Base-by-base conservation (phyloP, 345 rosid species). In the Ailanthus altissimus region DNA sequence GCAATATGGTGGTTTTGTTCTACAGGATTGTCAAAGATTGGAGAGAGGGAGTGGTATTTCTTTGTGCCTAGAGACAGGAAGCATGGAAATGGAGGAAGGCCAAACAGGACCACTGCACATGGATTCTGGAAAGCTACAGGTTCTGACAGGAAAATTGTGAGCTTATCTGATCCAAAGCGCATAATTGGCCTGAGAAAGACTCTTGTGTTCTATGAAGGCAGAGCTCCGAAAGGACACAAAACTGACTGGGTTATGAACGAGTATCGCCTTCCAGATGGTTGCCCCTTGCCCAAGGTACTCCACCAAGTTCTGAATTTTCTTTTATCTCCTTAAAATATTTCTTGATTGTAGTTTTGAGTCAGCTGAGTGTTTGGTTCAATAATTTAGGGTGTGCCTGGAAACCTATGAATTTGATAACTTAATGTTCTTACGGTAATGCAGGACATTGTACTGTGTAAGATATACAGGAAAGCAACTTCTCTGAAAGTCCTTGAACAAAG, bases 111-210 rank as follows among this genome's bases (percentile, higher is more conserved):
- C 1, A 95, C 98, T 12, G 89, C 78, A 53, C 88, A 80, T 38
- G 99, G 99, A 53, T 96, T 90, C 81, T 96, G 99, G 98, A 96
- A 96, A 77, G 99, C 99, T 64, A 96, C 99, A 0, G 99, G 99
- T 46, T 93, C 97, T 0, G 98, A 96, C 60, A 75, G 98, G 76
- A 96, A 84, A 83, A 96, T 96, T 28, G 73, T 90, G 72, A 88
- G 88, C 79, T 77, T 87, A 16, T 84, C 94, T 1, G 97, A 86
- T 3, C 92, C 89, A 6, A 93, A 92, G 76, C 90, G 90, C 78
- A 63, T 90, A 2, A 80, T 95, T 23, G 99, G 99, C 56, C 79
- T 93, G 8, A 90, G 88, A 81, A 95, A 95, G 79, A 95, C 98
- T 5, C 97, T 95, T 42, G 99, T 95, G 81, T 95, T 95, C 88